Base-by-base conservation (phyloP, 805 yeast genomes). In the Nematodospora valgi region DNA sequence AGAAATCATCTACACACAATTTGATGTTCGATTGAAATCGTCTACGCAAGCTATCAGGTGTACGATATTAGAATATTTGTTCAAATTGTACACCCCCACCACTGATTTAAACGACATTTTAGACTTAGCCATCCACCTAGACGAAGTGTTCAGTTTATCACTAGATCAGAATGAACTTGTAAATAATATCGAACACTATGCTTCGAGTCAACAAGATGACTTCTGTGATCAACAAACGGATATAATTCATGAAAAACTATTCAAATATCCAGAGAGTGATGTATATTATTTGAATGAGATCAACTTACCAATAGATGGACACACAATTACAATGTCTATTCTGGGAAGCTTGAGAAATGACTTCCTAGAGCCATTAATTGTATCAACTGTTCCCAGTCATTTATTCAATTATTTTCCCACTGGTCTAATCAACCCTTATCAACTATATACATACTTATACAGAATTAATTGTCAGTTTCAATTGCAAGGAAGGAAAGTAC, bases 401-500 rank as follows among this genome's bases (percentile, higher is more conserved):
- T 10, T 4, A 10, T 34, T 34, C 16, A 37, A 37, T 22, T 43
- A 43, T 26, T 38, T 29, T 27, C 46, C 46, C 2, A 28, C 27
- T 20, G 46, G 44, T 2, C 22, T 36, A 18, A 13, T 40, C 11
- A 43, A 43, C 28, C 20, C 39, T 6, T 35, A 27, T 23, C 46
- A 43, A 6, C 37, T 43, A 7, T 23, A 31, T 20, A 13, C 30
- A 6, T 37, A 39, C 26, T 23, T 43, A 12, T 23, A 33, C 17
- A 23, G 34, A 22, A 18, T 43, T 21, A 43, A 40, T 27, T 36
- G 27, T 13, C 18, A 34, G 14, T 40, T 37, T 10, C 35, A 31
- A 18, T 13, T 38, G 11, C 19, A 23, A 23, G 29, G 28, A 13
- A 13, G 37, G 25, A 27, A 32, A n/a, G 24, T 43, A 4, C 27